Percentiles rank a stretch among this genome's conserved stretches.
These are phyloP conservation scores for Fomitopsis pulvina DNA, from an alignment of 768 basidiomycete species.

Conservation along the genomic window DNA sequence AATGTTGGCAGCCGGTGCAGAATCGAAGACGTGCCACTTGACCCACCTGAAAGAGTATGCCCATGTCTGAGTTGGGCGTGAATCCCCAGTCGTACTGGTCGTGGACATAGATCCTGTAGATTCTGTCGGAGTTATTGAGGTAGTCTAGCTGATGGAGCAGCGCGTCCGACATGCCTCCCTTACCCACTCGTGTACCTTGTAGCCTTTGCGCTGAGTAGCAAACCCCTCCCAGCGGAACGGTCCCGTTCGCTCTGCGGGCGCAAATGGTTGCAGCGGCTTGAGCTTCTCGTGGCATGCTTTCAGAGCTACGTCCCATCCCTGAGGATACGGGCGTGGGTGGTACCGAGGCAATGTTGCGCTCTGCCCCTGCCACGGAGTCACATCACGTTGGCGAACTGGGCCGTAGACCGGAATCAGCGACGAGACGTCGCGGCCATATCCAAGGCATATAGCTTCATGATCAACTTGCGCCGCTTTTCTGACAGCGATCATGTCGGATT, in stretches of 20 bases:
- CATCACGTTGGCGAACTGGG: neutral
- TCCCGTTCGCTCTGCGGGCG: neutral
- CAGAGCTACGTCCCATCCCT: neutral
- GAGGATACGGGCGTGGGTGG: neutral
- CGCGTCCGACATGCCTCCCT: neutral
- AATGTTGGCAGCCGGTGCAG: too few relatives aligned
- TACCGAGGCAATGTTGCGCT: neutral
- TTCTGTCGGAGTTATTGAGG: neutral
- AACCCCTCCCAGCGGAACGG: neutral
- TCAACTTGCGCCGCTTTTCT: neutral
- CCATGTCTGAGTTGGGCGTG: neutral
- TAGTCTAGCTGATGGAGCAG: neutral
- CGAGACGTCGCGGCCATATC: neutral
- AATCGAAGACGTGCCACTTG: too few relatives aligned
- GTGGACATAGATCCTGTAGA: neutral
- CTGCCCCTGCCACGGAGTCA: neutral
- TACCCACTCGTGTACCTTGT: neutral
- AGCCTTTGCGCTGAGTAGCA: neutral
- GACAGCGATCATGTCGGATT: neutral
- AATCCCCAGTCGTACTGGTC: neutral
- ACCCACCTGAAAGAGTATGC: neutral
- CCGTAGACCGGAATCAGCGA: neutral
- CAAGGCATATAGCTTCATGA: neutral
- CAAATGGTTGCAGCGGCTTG: neutral
- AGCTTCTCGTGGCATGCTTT: neutral